Evolutionary conservation across 495 filamentous ascomycete genomes (phyloP).

Genomic region (Tuber melanosporum): DNA sequence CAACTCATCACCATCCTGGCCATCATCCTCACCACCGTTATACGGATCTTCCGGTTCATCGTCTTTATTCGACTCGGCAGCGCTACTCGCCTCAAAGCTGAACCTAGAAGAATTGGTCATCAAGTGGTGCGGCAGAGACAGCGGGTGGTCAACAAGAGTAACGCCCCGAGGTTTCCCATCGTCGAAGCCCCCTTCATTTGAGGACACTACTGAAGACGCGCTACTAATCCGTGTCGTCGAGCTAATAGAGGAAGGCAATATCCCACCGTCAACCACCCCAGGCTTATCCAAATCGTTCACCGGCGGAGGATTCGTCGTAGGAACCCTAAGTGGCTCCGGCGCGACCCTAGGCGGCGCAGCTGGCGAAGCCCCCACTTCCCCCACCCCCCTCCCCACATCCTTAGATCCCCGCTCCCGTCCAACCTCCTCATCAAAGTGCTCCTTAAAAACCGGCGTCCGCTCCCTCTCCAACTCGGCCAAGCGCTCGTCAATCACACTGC

Average conservation of each 20-base stretch:
- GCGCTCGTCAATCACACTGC: not conserved
- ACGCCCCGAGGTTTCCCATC: conserved; percentile 35
- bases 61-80: conserved; percentile 27
- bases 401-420: conserved; percentile 15
- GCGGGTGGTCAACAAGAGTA: conserved; percentile 42
- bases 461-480: conserved; percentile 11
- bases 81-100: conserved; percentile 60
- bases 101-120: conserved; percentile 64
- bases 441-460: conserved; percentile 57
- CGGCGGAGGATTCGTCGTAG: not conserved
- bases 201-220: not conserved
- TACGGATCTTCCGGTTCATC: conserved; percentile 48
- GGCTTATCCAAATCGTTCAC: not conserved
- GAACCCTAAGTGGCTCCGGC: not conserved
- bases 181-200: conserved; percentile 26
- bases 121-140: conserved; percentile 53
- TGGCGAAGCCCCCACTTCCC: conserved; percentile 6
- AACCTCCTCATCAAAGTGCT: conserved; percentile 58
- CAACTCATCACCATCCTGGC: conserved; percentile 50
- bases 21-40: conserved; percentile 42
- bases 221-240: not conserved
- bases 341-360: not conserved
- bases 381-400: not conserved
- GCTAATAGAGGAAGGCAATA: not conserved
- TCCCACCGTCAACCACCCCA: not conserved